Evolutionary conservation across 2,329 filamentous ascomycete genomes (phyloP), one percentile per base, ranked within the genome.

Genomic region (Penicillium sp.): DNA sequence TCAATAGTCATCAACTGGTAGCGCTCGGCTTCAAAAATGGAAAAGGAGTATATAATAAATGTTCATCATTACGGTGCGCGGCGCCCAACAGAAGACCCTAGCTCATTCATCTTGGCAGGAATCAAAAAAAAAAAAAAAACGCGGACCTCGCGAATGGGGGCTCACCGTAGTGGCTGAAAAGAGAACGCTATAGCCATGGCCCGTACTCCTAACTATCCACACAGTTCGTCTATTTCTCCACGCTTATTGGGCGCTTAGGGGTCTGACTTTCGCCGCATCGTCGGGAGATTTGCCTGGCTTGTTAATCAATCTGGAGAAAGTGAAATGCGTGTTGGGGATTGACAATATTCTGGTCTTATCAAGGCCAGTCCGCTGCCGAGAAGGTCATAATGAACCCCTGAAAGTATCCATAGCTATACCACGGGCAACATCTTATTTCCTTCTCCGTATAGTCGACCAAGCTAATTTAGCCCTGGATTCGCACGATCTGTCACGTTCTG

Each of bases 111-210:
- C 33, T 23, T 41, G 41, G 39, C 36, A 42, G 29, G 38, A 52
- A n/a, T 42, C n/a, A 17, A 15, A 15, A 53, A 47, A 49, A 53
- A 44, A 50, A 23, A 23, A 23, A 23, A 23, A n/a, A n/a, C n/a
- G 45, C 49, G 49, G 49, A 48, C 38, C 42, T 57, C 21, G 27
- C 31, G 31, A 66, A 66, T 69, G 63, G 60, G 60, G 61, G 60
- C 62, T 62, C 59, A 66, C 66, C 58, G 55, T 58, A 66, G 61
- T 66, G 65, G 58, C 59, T 59, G 45, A 53, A 55, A 55, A 60
- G 53, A 56, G 53, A 57, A 53, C 66, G 64, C 66, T 65, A 66
- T 66, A 55, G 58, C 59, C 62, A 61, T 67, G 63, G 60, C 61
- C 59, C 66, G 54, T 66, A 53, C 51, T 48, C 8, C 49, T 66